phyloP scores from a whole-genome alignment of 2,329 filamentous ascomycete species.

The Colletotrichum theobromicola region DNA sequence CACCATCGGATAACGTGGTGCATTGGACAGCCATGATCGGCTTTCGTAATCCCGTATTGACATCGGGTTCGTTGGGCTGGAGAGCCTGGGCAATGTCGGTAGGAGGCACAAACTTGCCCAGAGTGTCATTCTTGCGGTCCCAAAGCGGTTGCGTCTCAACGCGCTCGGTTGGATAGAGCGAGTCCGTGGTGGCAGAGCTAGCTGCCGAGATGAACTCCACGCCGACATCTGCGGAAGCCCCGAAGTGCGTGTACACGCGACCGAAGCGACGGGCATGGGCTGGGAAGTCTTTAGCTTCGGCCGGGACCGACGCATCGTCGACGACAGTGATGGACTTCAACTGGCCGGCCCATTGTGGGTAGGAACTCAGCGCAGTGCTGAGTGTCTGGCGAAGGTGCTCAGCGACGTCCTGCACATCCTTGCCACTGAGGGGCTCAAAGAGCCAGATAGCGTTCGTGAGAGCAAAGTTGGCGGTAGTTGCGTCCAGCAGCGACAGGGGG shows the following conservation, averaged over 20 bases:
- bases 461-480: not conserved
- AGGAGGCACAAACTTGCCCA: not conserved
- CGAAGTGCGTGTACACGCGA: not conserved
- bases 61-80: not conserved
- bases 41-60: not conserved
- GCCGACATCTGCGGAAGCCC: not conserved
- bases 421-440: not conserved
- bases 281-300: not conserved
- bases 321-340: not conserved
- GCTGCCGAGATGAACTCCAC: not conserved
- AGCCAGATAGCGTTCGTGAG: not conserved
- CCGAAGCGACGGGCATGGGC: not conserved
- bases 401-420: not conserved
- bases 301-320: not conserved
- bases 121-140: not conserved
- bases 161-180: not conserved
- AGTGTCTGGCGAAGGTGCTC: not conserved
- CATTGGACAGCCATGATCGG: slow-evolving; percentile 41
- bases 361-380: not conserved
- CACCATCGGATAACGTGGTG: slow-evolving; percentile 42
- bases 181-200: not conserved
- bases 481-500: not conserved
- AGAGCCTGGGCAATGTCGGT: not conserved
- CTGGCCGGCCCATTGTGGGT: not conserved
- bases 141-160: not conserved